A percentile compares a stretch with the other conserved stretches of the same genome.
phyloP scores from a whole-genome alignment of 2,329 filamentous ascomycete species.

The Paramyrothecium sp. region DNA sequence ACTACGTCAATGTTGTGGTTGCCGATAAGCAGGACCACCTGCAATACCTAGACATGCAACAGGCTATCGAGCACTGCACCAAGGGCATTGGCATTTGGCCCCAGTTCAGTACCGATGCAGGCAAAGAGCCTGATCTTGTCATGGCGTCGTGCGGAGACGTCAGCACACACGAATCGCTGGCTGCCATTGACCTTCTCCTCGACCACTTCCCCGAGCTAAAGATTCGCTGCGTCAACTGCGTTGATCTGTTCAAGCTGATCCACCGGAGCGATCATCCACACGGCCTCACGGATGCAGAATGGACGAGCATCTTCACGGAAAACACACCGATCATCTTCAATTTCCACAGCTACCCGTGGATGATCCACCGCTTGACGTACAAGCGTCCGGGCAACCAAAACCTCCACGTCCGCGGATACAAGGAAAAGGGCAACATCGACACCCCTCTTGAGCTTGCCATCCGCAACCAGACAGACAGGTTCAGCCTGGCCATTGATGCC shows the following conservation, averaged over 20 bases:
- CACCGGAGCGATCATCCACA: conserved; percentile 69
- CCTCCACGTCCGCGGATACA: conserved; percentile 75
- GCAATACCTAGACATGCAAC: not conserved
- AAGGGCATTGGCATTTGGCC: conserved; percentile 67
- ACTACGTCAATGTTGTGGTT: conserved; percentile 81
- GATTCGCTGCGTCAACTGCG: conserved; percentile 76
- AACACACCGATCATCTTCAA: conserved; percentile 77
- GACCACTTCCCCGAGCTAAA: conserved; percentile 69
- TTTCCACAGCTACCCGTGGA: conserved; percentile 81
- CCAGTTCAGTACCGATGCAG: conserved; percentile 70
- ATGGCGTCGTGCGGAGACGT: conserved; percentile 78
- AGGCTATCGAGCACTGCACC: not conserved
- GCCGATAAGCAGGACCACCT: conserved; percentile 69
- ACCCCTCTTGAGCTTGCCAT: conserved; percentile 78
- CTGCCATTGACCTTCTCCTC: conserved; percentile 72
- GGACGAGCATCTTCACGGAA: conserved; percentile 67
- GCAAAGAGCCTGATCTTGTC: conserved; percentile 68
- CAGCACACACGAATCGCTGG: conserved; percentile 70
- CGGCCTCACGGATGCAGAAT: conserved; percentile 66
- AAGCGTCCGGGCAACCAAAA: conserved; percentile 67
- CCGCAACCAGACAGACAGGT: conserved; percentile 74
- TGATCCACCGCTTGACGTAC: conserved; percentile 75
- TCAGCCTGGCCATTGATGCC: conserved; percentile 73
- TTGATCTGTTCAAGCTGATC: conserved; percentile 80
- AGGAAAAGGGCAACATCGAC: conserved; percentile 82